A percentile compares a stretch with the other conserved stretches of the same genome.
These are phyloP conservation scores for Thalassiosira hispida DNA, from an alignment of 352 stramenopile species.

Conservation along the genomic window DNA sequence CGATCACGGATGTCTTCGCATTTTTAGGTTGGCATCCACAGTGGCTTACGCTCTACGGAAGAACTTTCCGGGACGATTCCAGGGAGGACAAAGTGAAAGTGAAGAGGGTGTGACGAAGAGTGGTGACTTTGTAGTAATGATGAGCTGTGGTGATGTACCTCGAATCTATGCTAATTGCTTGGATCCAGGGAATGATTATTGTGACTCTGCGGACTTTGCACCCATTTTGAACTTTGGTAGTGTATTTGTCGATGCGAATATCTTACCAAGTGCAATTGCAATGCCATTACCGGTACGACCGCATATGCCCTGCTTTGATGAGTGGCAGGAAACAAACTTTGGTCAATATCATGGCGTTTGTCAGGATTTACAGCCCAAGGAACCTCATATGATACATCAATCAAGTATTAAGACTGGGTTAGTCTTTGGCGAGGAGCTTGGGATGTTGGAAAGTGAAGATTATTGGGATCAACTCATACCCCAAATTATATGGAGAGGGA, in stretches of 20 bases:
- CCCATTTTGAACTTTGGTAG: neutral
- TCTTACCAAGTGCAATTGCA: constrained; percentile 19
- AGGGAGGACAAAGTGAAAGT: too few species aligned
- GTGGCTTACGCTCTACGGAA: constrained; percentile 23
- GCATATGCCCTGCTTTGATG: constrained; percentile 29
- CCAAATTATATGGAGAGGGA: constrained; percentile 47
- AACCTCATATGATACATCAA: neutral
- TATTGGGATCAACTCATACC: constrained; percentile 17
- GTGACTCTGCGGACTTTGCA: too few species aligned
- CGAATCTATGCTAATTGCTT: constrained; percentile 18
- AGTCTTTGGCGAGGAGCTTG: neutral
- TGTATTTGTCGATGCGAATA: constrained; percentile 6
- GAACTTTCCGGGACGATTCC: constrained; percentile 40
- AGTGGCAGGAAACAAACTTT: constrained; percentile 8
- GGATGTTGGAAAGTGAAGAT: neutral
- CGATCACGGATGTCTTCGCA: constrained; percentile 17
- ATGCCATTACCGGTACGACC: constrained; percentile 31
- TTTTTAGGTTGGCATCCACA: constrained; percentile 30
- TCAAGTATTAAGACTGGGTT: too few species aligned
- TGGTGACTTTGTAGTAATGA: constrained; percentile 28
- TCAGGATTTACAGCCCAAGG: too few species aligned
- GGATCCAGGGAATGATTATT: neutral
- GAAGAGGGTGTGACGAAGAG: neutral
- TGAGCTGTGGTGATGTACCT: constrained; percentile 36
- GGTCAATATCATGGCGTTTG: neutral